phyloP scores from a whole-genome alignment of 1,284 basidiomycete species.

The Agaricales sp. region DNA sequence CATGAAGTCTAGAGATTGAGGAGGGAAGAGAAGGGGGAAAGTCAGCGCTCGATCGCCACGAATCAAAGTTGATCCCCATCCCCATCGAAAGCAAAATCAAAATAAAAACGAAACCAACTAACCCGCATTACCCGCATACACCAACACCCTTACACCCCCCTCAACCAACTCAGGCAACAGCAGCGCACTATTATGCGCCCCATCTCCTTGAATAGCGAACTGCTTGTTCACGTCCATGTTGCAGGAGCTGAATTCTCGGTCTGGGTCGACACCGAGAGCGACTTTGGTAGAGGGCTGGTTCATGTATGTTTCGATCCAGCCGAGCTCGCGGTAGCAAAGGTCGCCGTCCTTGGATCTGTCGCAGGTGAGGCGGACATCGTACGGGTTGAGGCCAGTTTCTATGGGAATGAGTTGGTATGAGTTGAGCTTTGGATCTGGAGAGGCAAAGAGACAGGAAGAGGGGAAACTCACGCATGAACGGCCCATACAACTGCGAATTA shows the following conservation, averaged over 20 bases:
- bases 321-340: constrained; percentile 71
- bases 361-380: constrained; percentile 79
- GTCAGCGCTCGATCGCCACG: not conserved
- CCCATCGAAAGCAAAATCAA: not conserved
- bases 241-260: constrained; percentile 43
- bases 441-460: not conserved
- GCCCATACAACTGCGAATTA: constrained; percentile 43
- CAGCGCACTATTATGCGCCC: constrained; percentile 66
- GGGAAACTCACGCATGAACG: constrained; percentile 45
- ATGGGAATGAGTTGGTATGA: constrained; percentile 1
- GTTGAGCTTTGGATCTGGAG: not conserved
- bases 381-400: constrained; percentile 65
- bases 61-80: not conserved
- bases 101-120: constrained; percentile 14
- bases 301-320: constrained; percentile 74
- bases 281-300: constrained; percentile 63
- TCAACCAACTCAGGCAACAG: constrained; percentile 71
- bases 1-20: constrained; percentile 59
- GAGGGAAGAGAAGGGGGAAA: not conserved
- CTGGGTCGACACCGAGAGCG: constrained; percentile 62
- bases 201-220: constrained; percentile 69
- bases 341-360: constrained; percentile 60
- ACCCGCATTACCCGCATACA: constrained; percentile 77
- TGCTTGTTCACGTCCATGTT: constrained; percentile 58
- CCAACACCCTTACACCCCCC: constrained; percentile 65